These are phyloP conservation scores for Arabidopsis hybrid DNA, from an alignment of 441 rosid species.

Conservation along the genomic window DNA sequence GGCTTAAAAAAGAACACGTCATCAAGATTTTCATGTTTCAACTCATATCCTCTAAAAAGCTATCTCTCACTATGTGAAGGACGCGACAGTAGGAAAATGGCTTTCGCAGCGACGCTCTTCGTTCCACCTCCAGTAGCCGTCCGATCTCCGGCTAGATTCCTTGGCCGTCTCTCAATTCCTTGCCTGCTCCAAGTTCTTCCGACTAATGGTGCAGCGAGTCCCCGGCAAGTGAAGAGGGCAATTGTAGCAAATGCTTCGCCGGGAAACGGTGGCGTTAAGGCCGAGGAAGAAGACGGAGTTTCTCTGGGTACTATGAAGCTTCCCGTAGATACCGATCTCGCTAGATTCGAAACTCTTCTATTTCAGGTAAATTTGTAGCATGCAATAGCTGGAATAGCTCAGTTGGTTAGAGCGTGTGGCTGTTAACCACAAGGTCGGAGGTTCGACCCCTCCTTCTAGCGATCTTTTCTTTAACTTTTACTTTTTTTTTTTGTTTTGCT, in stretches of 20 bases:
- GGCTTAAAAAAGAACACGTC: slow-evolving; percentile 34
- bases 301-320: slow-evolving; percentile 89
- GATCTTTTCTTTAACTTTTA: not conserved
- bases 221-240: slow-evolving; percentile 43
- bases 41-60: slow-evolving; percentile 29
- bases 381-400: slow-evolving; percentile 83
- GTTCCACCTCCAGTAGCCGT: not conserved
- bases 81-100: slow-evolving; percentile 26
- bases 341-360: slow-evolving; percentile 71
- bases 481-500: not conserved
- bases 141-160: slow-evolving; percentile 30
- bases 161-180: slow-evolving; percentile 9
- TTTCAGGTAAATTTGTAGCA: slow-evolving; percentile 58
- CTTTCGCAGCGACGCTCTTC: slow-evolving; percentile 29
- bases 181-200: not conserved
- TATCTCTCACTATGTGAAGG: slow-evolving; percentile 15
- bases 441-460: slow-evolving; percentile 94
- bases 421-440: slow-evolving; percentile 98
- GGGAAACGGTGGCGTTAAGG: slow-evolving; percentile 10
- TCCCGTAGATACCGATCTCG: slow-evolving; percentile 67
- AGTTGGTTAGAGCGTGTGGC: slow-evolving; percentile 99
- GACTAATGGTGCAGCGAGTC: slow-evolving; percentile 15
- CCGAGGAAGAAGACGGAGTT: slow-evolving; percentile 64
- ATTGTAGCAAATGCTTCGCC: slow-evolving; percentile 37
- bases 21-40: slow-evolving; percentile 1